Evolutionary conservation across 108 stramenopile genomes (phyloP).

Genomic region (Pelagomonas calceolata): DNA sequence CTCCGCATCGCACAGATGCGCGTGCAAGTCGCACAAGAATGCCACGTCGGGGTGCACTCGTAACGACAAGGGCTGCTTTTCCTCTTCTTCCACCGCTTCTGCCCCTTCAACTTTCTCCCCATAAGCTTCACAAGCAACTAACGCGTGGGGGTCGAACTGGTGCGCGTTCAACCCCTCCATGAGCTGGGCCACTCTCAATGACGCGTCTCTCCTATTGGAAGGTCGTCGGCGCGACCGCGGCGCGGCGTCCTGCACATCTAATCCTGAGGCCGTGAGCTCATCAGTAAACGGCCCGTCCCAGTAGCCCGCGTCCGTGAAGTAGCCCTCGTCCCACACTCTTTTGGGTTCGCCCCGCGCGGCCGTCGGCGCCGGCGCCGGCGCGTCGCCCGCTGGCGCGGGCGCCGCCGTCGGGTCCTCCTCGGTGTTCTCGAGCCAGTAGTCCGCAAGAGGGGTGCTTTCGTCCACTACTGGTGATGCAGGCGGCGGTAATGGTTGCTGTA

Average conservation of each 20-base stretch:
- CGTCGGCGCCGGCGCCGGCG: too few species aligned
- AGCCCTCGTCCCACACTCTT: background rate
- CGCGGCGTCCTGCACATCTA: background rate
- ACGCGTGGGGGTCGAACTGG: slow-evolving; percentile 28
- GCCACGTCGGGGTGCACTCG: slow-evolving; percentile 31
- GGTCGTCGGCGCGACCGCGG: too few species aligned
- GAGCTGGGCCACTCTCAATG: too few species aligned
- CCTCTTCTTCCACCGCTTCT: background rate
- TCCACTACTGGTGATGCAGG: too few species aligned
- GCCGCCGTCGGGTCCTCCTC: too few species aligned
- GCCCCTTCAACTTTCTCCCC: background rate
- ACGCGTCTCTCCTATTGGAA: too few species aligned
- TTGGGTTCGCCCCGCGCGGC: background rate
- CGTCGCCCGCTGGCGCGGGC: too few species aligned
- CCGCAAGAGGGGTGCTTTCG: background rate
- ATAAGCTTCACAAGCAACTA: slow-evolving; percentile 24
- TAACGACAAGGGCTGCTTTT: slow-evolving; percentile 17
- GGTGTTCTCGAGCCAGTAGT: background rate
- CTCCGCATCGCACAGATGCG: slow-evolving; percentile 46
- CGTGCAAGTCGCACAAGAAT: slow-evolving; percentile 47
- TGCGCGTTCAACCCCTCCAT: too few species aligned
- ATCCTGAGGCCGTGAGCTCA: background rate
- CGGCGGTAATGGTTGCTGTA: background rate
- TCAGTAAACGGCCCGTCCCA: background rate
- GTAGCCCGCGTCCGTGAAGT: background rate